Percentiles rank a stretch among this genome's conserved stretches.
Conservation (phyloP, 495 filamentous ascomycete species). For the Extremus antarcticus region DNA sequence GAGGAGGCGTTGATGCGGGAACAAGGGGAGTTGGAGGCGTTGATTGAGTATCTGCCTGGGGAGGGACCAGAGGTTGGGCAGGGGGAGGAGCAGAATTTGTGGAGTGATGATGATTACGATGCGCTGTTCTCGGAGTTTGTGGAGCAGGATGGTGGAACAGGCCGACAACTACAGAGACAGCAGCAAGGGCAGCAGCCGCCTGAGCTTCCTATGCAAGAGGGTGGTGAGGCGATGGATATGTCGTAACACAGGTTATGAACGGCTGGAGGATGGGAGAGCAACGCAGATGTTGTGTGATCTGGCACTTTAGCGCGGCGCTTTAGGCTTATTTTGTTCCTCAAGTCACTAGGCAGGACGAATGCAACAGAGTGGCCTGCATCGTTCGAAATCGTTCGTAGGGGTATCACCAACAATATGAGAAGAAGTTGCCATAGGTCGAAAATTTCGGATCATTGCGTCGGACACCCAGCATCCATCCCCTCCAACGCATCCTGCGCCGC, state of each 20-base stretch:
- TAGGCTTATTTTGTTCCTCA: not conserved
- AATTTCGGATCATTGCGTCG: constrained; percentile 58
- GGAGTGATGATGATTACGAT: constrained; percentile 43
- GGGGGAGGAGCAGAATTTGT: constrained; percentile 29
- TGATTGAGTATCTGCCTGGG: constrained; percentile 38
- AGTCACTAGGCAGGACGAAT: not conserved
- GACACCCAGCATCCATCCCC: constrained; percentile 60
- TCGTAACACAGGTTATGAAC: too few species aligned
- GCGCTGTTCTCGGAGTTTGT: constrained; percentile 40
- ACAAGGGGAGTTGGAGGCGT: constrained; percentile 47
- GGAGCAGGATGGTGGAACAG: constrained; percentile 2
- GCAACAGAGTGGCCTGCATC: not conserved
- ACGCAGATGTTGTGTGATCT: not conserved
- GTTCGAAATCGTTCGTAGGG: not conserved
- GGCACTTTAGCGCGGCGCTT: constrained; percentile 1
- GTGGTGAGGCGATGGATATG: constrained; percentile 3
- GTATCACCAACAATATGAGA: not conserved
- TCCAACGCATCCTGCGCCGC: constrained; percentile 61
- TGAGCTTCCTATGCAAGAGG: not conserved
- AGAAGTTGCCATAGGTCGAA: not conserved
- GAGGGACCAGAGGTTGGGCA: constrained; percentile 13
- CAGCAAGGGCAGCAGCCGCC: not conserved
- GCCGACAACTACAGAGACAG: too few species aligned
- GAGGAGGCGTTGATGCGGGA: constrained; percentile 44
- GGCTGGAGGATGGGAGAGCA: too few species aligned